phyloP scores from a whole-genome alignment of 176 grass and related monocot species.

The Musa itinerans region DNA sequence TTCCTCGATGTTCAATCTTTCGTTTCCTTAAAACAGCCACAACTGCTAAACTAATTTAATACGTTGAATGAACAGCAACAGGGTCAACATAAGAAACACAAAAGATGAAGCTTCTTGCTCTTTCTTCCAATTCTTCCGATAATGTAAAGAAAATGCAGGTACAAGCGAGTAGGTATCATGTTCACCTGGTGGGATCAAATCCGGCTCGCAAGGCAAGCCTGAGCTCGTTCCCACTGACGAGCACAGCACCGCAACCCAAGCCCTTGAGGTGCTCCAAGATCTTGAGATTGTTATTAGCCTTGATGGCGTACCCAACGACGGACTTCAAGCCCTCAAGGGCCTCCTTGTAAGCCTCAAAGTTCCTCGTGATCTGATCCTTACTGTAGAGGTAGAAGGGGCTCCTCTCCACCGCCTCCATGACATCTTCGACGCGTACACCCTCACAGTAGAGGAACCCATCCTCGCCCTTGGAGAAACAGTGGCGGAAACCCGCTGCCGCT shows the following conservation, averaged over 20 bases:
- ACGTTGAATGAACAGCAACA: no score
- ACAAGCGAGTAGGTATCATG: not conserved
- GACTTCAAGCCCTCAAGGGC: slow-evolving; percentile 71
- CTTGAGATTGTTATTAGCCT: slow-evolving; percentile 85
- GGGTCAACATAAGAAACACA: no score
- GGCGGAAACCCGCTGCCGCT: slow-evolving; percentile 28
- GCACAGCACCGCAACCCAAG: slow-evolving; percentile 78
- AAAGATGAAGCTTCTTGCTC: no score
- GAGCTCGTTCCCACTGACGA: slow-evolving; percentile 92
- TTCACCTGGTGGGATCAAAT: slow-evolving; percentile 66
- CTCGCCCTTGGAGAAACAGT: slow-evolving; percentile 54
- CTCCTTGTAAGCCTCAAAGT: slow-evolving; percentile 58
- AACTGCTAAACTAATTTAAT: not conserved
- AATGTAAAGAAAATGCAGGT: not conserved
- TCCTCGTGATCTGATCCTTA: slow-evolving; percentile 81
- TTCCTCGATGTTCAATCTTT: not conserved
- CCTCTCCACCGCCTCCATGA: slow-evolving; percentile 60
- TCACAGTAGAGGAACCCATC: slow-evolving; percentile 86
- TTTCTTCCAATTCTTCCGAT: not conserved
- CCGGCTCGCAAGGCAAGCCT: slow-evolving; percentile 58
- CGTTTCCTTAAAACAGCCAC: not conserved
- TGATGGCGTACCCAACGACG: slow-evolving; percentile 78
- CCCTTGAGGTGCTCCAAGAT: slow-evolving; percentile 57
- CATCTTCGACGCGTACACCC: slow-evolving; percentile 54
- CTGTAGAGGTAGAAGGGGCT: slow-evolving; percentile 97